phyloP scores from a whole-genome alignment of 441 rosid species.

The Corymbia citriodora region DNA sequence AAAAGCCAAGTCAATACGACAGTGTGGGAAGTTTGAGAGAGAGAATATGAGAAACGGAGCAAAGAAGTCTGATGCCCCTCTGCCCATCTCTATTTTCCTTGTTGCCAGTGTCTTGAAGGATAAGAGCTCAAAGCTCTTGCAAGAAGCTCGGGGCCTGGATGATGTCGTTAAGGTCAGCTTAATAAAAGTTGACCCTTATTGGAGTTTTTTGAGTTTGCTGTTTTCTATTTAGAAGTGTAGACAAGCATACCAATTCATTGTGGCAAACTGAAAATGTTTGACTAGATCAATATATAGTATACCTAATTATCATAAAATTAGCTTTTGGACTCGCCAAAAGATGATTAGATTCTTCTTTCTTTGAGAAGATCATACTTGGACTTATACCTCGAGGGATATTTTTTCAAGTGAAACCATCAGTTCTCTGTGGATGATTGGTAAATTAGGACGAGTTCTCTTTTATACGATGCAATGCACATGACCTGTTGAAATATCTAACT shows the following conservation, averaged over 20 bases:
- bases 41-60: slow-evolving; percentile 68
- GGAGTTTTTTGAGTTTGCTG: neutral
- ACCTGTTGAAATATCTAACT: neutral
- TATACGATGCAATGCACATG: neutral
- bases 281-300: neutral
- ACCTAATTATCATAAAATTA: neutral
- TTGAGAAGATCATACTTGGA: neutral
- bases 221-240: neutral
- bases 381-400: neutral
- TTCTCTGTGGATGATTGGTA: neutral
- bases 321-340: neutral
- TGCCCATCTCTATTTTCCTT: slow-evolving; percentile 89
- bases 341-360: neutral
- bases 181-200: neutral
- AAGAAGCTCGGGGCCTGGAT: slow-evolving; percentile 92
- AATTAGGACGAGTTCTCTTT: neutral
- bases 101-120: slow-evolving; percentile 96
- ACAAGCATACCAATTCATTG: neutral
- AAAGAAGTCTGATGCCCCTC: slow-evolving; percentile 49
- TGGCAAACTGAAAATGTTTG: neutral
- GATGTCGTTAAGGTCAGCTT: slow-evolving; percentile 81
- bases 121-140: slow-evolving; percentile 66
- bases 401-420: neutral
- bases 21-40: slow-evolving; percentile 86
- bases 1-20: slow-evolving; percentile 52